Evolutionary conservation across 257 asterid genomes (phyloP).

Genomic region (Solanum arcanum): DNA sequence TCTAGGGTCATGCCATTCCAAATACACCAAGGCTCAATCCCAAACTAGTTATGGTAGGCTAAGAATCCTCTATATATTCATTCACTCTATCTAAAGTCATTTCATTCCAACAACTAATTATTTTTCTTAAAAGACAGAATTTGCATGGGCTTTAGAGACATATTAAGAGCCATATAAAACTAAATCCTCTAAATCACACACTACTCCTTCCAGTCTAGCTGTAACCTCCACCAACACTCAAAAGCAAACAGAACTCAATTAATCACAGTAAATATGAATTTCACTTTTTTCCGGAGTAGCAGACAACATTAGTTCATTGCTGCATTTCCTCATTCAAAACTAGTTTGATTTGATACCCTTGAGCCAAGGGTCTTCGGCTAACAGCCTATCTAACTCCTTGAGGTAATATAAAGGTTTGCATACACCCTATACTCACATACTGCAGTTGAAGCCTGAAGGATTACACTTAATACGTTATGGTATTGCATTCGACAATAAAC

Average conservation of each 20-base stretch:
- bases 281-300: neutral
- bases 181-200: neutral
- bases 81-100: neutral
- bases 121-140: neutral
- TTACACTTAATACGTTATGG: too few species aligned
- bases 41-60: neutral
- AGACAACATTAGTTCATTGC: neutral
- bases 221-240: neutral
- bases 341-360: neutral
- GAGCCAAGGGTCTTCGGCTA: too few species aligned
- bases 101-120: neutral
- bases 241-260: neutral
- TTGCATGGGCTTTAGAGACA: neutral
- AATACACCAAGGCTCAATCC: neutral
- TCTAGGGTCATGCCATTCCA: neutral
- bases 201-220: neutral
- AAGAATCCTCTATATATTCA: neutral
- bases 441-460: neutral
- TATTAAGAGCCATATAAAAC: neutral
- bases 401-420: neutral
- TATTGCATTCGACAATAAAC: neutral
- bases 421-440: neutral
- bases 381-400: neutral
- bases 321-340: neutral
- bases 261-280: neutral